Evolutionary conservation across 2,329 filamentous ascomycete genomes (phyloP), one percentile per base, ranked within the genome.

Genomic region (Microdochium trichocladiopsis): DNA sequence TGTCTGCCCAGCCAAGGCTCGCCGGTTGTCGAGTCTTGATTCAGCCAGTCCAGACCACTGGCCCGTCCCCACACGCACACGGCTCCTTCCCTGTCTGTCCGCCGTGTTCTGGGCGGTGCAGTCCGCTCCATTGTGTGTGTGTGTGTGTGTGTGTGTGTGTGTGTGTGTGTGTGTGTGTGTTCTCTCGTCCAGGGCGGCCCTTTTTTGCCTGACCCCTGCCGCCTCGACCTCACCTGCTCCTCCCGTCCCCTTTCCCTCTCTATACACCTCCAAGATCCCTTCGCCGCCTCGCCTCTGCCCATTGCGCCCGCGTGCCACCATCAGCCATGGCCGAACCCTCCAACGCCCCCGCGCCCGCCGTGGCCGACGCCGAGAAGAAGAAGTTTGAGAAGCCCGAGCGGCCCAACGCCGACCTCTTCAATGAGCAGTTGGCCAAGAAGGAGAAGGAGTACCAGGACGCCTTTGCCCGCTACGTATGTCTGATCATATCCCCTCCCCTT

Each of bases 381-480:
- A 90, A 85, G 74, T 91, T 92, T 51, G 82, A 88, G 72, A 90
- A 85, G 74, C 91, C 92, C 51, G 82, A 88, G 72, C 90, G 88
- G 79, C 94, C 94, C 48, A 89, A 96, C 70, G 88, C 94, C 75
- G 87, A 86, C 59, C 76, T 79, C 61, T 99, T 86, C 78, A 91
- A 95, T 75, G 80, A 85, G 67, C 80, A 82, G 57, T 79, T 96
- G 56, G 85, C 83, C 50, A 83, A 87, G 73, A 87, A 88, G 24
- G 90, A 97, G 73, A 95, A 96, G 77, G 90, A 88, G 59, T 87
- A 95, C 73, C 78, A 87, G 66, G 83, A 83, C 50, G 79, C 86
- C 48, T 87, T 94, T 75, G 85, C 89, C 61, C 64, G 64, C 59
- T 69, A 68, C 48, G 69, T 72, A 64, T 45, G 68, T 61, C 47